Conservation (phyloP, 129 eudicot genomes). For the Helichrysum umbraculigerum region DNA sequence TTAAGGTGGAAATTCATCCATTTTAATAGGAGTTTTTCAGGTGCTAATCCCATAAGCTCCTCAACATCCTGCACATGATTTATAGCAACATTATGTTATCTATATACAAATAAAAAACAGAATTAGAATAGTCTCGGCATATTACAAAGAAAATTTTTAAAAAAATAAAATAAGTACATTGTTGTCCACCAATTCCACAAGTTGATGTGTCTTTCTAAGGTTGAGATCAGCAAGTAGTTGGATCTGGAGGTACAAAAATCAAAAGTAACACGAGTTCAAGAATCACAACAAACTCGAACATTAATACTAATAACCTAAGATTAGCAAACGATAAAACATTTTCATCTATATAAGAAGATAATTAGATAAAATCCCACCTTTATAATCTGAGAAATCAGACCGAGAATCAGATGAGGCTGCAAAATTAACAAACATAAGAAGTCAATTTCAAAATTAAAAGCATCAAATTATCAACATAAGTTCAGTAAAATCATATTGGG, state of each 20-base stretch:
- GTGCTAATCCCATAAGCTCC: conserved; percentile 89
- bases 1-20: conserved; percentile 98
- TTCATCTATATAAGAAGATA: background rate
- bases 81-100: conserved; percentile 13
- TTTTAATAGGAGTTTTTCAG: conserved; percentile 73
- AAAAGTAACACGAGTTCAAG: conserved; percentile 15
- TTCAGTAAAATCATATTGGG: background rate
- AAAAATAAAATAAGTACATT: conserved; percentile 34
- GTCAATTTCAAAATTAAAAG: conserved; percentile 17
- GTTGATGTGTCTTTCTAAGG: conserved; percentile 96
- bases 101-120: background rate
- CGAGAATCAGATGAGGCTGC: conserved; percentile 95
- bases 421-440: conserved; percentile 18
- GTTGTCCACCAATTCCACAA: conserved; percentile 83
- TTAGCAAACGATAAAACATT: background rate
- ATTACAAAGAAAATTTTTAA: too few species aligned
- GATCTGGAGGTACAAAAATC: conserved; percentile 50
- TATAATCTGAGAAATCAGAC: conserved; percentile 87
- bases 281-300: background rate
- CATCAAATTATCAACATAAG: background rate
- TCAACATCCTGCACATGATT: conserved; percentile 66
- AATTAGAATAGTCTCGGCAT: background rate
- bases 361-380: conserved; percentile 47
- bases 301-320: background rate
- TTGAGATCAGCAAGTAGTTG: conserved; percentile 94